Percentiles rank a stretch among this genome's conserved stretches.
These are phyloP conservation scores for Alternaria sp. DNA, from an alignment of 2,329 filamentous ascomycete species.

Conservation along the genomic window DNA sequence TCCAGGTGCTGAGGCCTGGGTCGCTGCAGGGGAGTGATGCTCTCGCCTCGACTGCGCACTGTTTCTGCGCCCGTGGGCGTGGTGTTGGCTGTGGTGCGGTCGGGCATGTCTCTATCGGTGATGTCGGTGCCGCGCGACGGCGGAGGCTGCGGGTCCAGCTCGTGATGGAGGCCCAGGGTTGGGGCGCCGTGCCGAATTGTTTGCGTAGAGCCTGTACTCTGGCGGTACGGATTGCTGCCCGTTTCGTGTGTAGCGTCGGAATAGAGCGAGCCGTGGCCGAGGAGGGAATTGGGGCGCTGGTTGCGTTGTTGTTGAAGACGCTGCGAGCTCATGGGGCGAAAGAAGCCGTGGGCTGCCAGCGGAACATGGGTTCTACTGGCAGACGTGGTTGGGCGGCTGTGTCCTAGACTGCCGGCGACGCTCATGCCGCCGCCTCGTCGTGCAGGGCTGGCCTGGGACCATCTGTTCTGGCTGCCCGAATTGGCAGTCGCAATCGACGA, in stretches of 20 bases:
- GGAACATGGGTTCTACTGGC: constrained; percentile 87
- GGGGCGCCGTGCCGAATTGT: constrained; percentile 35
- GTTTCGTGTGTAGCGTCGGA: constrained; percentile 38
- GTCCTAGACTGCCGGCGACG: constrained; percentile 53
- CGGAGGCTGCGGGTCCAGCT: constrained; percentile 53
- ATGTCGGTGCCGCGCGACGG: constrained; percentile 81
- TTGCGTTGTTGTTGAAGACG: constrained; percentile 88
- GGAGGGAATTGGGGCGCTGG: constrained; percentile 55
- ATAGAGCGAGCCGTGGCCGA: constrained; percentile 43
- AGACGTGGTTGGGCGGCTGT: constrained; percentile 65
- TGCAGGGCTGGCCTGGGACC: constrained; percentile 63
- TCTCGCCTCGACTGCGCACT: constrained; percentile 73
- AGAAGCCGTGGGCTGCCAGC: constrained; percentile 88
- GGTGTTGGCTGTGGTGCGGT: constrained; percentile 74
- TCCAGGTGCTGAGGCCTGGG: constrained; percentile 63
- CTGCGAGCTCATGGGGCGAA: constrained; percentile 95
- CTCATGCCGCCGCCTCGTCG: constrained; percentile 57
- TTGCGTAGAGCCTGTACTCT: constrained; percentile 47
- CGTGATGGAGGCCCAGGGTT: constrained; percentile 43
- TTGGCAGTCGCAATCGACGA: constrained; percentile 50
- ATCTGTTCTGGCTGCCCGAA: constrained; percentile 53
- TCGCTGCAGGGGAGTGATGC: constrained; percentile 75
- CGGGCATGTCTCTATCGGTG: constrained; percentile 74
- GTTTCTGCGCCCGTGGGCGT: constrained; percentile 69
- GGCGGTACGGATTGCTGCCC: constrained; percentile 44